Base-by-base conservation (phyloP, 441 rosid genomes). In the Corymbia citriodora region DNA sequence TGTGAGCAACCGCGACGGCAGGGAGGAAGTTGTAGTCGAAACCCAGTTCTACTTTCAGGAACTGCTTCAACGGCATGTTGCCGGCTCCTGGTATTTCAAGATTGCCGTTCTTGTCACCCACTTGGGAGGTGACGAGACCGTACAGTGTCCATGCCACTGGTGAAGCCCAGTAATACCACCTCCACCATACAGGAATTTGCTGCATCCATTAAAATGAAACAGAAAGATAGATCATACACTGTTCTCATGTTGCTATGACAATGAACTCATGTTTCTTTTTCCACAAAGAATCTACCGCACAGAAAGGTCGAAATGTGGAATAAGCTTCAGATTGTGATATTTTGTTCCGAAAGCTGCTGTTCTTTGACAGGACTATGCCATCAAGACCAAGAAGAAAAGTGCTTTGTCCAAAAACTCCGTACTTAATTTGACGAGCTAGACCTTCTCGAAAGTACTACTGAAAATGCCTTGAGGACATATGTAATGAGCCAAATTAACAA, bases 71-170 rank as follows among this genome's bases (percentile, higher is more conserved):
- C 1, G 90, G 89, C 87, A 36, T 45, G 23, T 33, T 14, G 17
- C 53, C 48, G 31, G 7, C 88, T 5, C 88, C 90, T 17, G 90
- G 55, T 48, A 91, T 45, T 15, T n/a, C 54, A 18, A 91, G 85
- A 21, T 18, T 2, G 17, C 68, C 87, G 33, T 15, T 90, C 90
- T 88, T 89, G 92, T 91, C 92, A 12, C 90, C 92, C 33, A 89
- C 63, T 52, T 91, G 92, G 8, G 92, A 91, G 19, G 92, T 88
- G 88, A 91, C 88, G 48, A 91, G 74, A 8, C 92, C 92, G 29
- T 91, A 91, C 88, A 91, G 90, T 2, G 92, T 88, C 92, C 92
- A 91, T 21, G 92, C 92, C 17, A 91, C 91, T 1, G 92, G 92
- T 45, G 91, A 90, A 36, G 90, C 89, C 91, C 91, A 90, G 88